These are phyloP conservation scores for Naumovozyma dairenensis DNA, from an alignment of 805 yeast species.

Conservation along the genomic window DNA sequence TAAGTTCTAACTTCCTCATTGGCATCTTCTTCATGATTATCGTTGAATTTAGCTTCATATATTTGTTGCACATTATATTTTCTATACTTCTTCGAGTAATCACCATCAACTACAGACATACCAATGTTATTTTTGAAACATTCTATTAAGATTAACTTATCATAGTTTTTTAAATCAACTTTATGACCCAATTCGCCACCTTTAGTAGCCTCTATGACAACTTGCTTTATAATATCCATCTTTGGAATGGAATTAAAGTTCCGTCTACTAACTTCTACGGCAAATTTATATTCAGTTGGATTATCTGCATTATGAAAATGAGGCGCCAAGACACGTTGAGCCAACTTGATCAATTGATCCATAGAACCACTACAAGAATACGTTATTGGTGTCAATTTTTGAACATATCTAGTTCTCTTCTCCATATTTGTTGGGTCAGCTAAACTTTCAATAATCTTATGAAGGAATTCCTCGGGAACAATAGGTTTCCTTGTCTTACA, in stretches of 20 bases:
- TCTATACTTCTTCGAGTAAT: conserved; percentile 39
- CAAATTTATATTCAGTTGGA: conserved; percentile 42
- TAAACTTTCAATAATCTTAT: conserved; percentile 52
- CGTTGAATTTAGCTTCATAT: conserved; percentile 35
- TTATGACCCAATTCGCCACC: conserved; percentile 49
- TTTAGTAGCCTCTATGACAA: conserved; percentile 64
- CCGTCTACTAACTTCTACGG: conserved; percentile 71
- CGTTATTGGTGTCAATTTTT: conserved; percentile 72
- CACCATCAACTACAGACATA: conserved; percentile 67
- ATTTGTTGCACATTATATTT: conserved; percentile 79
- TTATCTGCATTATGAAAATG: conserved; percentile 47
- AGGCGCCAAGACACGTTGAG: conserved; percentile 50
- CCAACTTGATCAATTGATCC: conserved; percentile 55
- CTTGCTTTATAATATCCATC: conserved; percentile 58
- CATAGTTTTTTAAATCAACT: conserved; percentile 74
- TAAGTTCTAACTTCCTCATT: too few species aligned
- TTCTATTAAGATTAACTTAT: conserved; percentile 71
- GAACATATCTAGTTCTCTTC: conserved; percentile 64
- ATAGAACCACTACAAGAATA: conserved; percentile 61
- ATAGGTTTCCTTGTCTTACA: conserved; percentile 73
- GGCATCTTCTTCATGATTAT: conserved; percentile 5
- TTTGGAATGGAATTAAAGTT: conserved; percentile 67
- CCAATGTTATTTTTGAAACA: conserved; percentile 87
- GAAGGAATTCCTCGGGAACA: conserved; percentile 65
- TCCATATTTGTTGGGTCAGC: conserved; percentile 31